Percentiles rank a stretch among this genome's conserved stretches.
phyloP scores from a whole-genome alignment of 345 rosid species.

The Citrus cavaleriei region DNA sequence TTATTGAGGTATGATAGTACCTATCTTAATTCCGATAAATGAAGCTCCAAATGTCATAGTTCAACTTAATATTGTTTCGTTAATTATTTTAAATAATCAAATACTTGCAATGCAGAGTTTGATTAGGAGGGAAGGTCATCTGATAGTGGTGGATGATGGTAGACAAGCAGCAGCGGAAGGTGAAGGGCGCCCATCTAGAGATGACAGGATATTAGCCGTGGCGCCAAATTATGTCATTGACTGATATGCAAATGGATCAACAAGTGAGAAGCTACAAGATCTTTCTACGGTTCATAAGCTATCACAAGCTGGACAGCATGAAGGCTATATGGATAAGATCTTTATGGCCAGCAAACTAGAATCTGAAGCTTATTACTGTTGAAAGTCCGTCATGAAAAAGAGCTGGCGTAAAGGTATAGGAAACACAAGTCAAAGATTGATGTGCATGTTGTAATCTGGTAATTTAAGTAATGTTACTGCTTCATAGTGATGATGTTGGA shows the following conservation, averaged over 20 bases:
- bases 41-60: background rate
- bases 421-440: background rate
- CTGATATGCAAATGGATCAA: constrained; percentile 24
- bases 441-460: background rate
- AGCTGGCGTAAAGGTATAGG: background rate
- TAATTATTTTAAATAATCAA: background rate
- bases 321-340: background rate
- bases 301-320: background rate
- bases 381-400: background rate
- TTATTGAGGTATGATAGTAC: constrained; percentile 65
- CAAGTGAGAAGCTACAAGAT: background rate
- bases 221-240: constrained; percentile 84
- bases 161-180: constrained; percentile 43
- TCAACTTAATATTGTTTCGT: background rate
- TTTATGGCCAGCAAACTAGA: background rate
- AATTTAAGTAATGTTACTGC: background rate
- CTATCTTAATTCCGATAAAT: background rate
- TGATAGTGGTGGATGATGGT: constrained; percentile 80
- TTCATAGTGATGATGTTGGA: background rate
- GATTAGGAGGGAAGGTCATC: constrained; percentile 80
- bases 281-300: background rate
- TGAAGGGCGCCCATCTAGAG: constrained; percentile 45
- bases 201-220: constrained; percentile 78
- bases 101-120: constrained; percentile 51
- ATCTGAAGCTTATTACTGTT: background rate